Conservation (phyloP, 106 monocot species). For the Platanthera guangdongensis region DNA sequence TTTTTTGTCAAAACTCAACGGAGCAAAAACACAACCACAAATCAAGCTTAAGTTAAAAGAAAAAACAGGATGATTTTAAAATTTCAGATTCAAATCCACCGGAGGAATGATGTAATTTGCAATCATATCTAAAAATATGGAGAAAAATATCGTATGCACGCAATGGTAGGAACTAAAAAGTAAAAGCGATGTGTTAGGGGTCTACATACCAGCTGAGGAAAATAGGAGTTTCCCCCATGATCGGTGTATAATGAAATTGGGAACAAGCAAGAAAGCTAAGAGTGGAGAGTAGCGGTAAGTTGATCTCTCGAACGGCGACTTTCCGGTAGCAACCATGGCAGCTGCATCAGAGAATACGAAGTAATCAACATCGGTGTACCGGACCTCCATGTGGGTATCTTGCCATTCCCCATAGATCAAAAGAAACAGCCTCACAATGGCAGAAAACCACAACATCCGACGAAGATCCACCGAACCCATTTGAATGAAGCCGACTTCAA, state of each 20-base stretch:
- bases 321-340: slow-evolving; percentile 30
- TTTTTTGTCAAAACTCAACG: no score
- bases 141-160: no score
- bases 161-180: no score
- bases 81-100: no score
- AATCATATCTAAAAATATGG: no score
- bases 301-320: slow-evolving; percentile 62
- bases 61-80: no score
- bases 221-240: slow-evolving; percentile 66
- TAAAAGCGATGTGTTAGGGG: no score
- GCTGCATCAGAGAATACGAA: slow-evolving; percentile 83
- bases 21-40: no score
- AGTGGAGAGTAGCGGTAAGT: slow-evolving; percentile 73
- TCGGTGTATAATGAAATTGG: slow-evolving; percentile 36
- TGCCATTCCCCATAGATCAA: slow-evolving; percentile 74
- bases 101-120: no score
- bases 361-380: slow-evolving; percentile 79
- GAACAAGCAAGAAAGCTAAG: slow-evolving; percentile 48
- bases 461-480: slow-evolving; percentile 11
- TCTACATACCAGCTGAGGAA: slow-evolving; percentile 36
- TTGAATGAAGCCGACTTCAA: no score
- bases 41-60: no score
- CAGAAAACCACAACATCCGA: slow-evolving; percentile 35
- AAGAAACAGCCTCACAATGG: slow-evolving; percentile 36
- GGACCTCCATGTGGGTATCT: slow-evolving; percentile 77